These are phyloP conservation scores for cucumber (Cucumis sativus) DNA, from an alignment of 306 rosid species.

Conservation along the genomic window Cucumber_9930_V3 NC_026660.2:719501-720000, in stretches of 20 bases:
- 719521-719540: background rate
- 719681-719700: constrained; percentile 8
- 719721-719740: background rate
- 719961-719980: background rate
- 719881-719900: background rate
- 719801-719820: background rate
- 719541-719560: constrained; percentile 30
- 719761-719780: background rate
- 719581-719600: constrained; percentile 10
- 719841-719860: background rate
- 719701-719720: constrained; percentile 7
- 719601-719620: constrained; percentile 4
- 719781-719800: background rate
- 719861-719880: background rate
- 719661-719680: constrained; percentile 12
- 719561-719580: constrained; percentile 31
- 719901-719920: background rate
- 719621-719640: background rate
- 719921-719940: background rate
- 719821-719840: background rate
- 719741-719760: constrained; percentile 6
- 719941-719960: background rate
- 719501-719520: background rate
- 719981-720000: too few species aligned
- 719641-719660: constrained; percentile 16